phyloP scores from a whole-genome alignment of 192 early-diverging fungal genomes.

The Diversispora epigaea region DNA sequence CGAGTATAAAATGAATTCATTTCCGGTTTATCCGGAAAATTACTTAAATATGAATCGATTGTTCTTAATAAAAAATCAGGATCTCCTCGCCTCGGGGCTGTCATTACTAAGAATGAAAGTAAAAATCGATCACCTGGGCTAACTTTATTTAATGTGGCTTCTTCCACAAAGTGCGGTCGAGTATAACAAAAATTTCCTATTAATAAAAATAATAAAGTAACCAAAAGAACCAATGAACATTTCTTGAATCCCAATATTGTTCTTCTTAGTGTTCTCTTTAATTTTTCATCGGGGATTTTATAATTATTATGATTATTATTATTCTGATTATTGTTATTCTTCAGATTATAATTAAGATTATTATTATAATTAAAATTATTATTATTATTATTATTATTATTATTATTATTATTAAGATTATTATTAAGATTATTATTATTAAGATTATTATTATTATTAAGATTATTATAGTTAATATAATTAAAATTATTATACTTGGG shows the following conservation, averaged over 20 bases:
- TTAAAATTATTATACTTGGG: too few relatives aligned
- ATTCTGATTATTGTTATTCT: too few relatives aligned
- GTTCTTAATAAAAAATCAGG: constrained; percentile 48
- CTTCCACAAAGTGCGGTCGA: constrained; percentile 28
- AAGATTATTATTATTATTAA: too few relatives aligned
- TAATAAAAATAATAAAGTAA: constrained; percentile 38
- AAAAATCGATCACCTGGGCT: constrained; percentile 42
- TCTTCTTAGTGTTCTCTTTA: too few relatives aligned
- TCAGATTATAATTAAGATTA: too few relatives aligned
- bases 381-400: too few relatives aligned
- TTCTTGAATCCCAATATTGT: not conserved
- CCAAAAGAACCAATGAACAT: constrained; percentile 18
- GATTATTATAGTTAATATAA: too few relatives aligned
- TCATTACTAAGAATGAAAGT: constrained; percentile 53
- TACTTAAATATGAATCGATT: constrained; percentile 46
- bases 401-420: too few relatives aligned
- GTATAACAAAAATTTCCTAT: constrained; percentile 40
- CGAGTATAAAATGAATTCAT: constrained; percentile 47
- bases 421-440: too few relatives aligned
- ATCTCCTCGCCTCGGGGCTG: constrained; percentile 48
- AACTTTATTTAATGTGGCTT: constrained; percentile 27
- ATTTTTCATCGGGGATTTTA: too few relatives aligned
- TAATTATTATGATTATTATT: too few relatives aligned
- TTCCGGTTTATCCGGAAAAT: constrained; percentile 43
- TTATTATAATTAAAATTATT: too few relatives aligned